Base-by-base conservation (phyloP, 352 stramenopile genomes). In the Phytopythium boreale region DNA sequence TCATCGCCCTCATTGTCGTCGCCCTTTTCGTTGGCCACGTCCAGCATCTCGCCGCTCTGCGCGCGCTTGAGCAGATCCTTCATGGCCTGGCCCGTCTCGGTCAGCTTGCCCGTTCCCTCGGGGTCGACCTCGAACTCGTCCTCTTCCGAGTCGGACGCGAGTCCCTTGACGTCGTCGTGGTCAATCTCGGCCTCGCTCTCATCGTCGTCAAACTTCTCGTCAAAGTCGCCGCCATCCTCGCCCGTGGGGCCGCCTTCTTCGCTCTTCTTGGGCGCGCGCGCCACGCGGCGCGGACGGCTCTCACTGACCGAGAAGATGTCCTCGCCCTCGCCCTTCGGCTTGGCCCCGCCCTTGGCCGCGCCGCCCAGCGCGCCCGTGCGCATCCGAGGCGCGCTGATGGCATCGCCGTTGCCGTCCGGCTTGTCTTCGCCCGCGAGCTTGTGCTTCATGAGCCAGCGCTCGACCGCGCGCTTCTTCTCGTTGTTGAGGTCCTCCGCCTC, bases 401-500 rank as follows among this genome's bases (percentile, higher is more conserved):
- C 80, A 22, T 87, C 78, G 17, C 66, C 69, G 8, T 59, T 50
- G 29, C 26, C 59, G 29, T 90, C 85, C 26, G 61, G 59, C 68
- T 88, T 90, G 51, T 93, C 84, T 29, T 93, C 85, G 24, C 79
- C 77, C 26, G 87, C 84, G 56, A 94, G 80, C 71, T 90, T 91
- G 75, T 94, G 86, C 71, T 92, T 91, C 85, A 93, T 95, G 57
- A 95, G 79, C 84, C 87, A 93, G 63, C 85, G 84, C 69, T 95
- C 87, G 22, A 93, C 87, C 0, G 87, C 87, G 57, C 85, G 87
- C 66, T 95, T 93, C 79, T 95, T 95, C 73, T 95, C 84, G 49
- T 93, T 93, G 74, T 93, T 93, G 61, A 95, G 77, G 39, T 93
- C 83, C 62, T 93, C 84, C 20, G 87, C 87, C 72, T 95, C 87